A percentile compares a stretch with the other conserved stretches of the same genome.
Evolutionary conservation across 83 land plant genomes (phyloP).

Genomic region (Larix sibirica): DNA sequence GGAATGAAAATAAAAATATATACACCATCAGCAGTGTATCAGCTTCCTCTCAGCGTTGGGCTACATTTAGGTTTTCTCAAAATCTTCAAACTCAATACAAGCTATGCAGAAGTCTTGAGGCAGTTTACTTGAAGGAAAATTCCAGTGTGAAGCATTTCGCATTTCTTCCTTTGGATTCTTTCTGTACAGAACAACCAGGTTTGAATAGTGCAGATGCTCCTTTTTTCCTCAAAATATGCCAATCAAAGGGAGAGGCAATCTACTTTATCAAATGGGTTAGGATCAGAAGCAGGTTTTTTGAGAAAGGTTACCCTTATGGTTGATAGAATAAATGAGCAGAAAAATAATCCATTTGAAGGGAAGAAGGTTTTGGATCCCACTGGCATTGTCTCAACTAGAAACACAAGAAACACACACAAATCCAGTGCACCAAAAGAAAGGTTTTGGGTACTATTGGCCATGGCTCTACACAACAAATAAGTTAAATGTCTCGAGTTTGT

Average conservation of each 20-base stretch:
- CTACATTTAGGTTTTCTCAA: background rate
- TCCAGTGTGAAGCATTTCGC: background rate
- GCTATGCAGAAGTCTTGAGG: background rate
- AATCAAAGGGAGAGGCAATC: background rate
- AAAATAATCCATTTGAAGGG: background rate
- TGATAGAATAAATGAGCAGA: background rate
- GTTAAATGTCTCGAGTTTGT: no score
- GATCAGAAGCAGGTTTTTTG: background rate
- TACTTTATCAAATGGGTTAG: background rate
- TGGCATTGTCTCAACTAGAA: background rate
- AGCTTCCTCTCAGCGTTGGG: constrained; percentile 7
- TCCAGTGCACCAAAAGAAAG: no score
- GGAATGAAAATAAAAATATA: constrained; percentile 42
- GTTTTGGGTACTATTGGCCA: no score
- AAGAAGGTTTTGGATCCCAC: background rate
- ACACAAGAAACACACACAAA: background rate
- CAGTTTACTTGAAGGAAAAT: background rate
- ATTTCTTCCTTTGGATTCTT: background rate
- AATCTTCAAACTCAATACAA: background rate
- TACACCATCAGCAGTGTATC: background rate
- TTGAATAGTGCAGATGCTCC: constrained; percentile 8
- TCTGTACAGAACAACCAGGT: background rate
- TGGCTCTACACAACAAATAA: no score
- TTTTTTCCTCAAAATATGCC: background rate
- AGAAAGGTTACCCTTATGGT: background rate